Base-by-base conservation (phyloP, 768 basidiomycete genomes). In the Hypholoma sublateritium region DNA sequence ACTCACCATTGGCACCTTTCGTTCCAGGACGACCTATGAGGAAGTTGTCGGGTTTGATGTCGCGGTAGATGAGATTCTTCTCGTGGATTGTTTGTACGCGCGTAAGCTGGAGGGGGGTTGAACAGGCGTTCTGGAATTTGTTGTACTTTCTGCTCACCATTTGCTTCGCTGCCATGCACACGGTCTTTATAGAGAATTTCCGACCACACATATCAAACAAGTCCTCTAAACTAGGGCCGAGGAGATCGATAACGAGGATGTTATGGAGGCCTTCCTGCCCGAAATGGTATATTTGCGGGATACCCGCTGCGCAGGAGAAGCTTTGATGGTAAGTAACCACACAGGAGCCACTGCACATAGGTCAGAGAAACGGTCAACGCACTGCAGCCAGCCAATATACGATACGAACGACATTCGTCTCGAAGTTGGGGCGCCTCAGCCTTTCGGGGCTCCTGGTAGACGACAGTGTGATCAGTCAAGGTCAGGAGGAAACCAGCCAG, bases 11-110 rank as follows among this genome's bases (percentile, higher is more conserved):
- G 14, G 93, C 82, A 45, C 82, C 85, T 76, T 98, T 98, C 19
- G 94, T 97, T 36, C 87, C 88, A 8, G 96, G 88, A 19, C 96
- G 88, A 36, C 97, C 97, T 69, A 98, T 89, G 63, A 99, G 83
- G 72, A 99, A 99, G 75, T 99, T 99, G 77, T 98, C 97, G 9
- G 97, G 97, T 73, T 99, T 99, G 79, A 99, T 98, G 72, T 99
- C 97, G 54, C 97, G 91, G 72, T 99, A 98, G 66, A 99, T 98
- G 67, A 99, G 85, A 74, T 97, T 98, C 83, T 98, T 98, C 75
- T 98, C 96, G 74, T 99, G 97, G 51, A 99, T 98, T 16, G 91
- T 96, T 73, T 98, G 96, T 17, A 97, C 95, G 65, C 97, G 87
- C 49, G 92, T 85, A 57, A 99, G 80, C 96, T 98, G 62, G 34